These are phyloP conservation scores for Dioscorea alata DNA, from an alignment of 106 monocot species.

Conservation along the genomic window DNA sequence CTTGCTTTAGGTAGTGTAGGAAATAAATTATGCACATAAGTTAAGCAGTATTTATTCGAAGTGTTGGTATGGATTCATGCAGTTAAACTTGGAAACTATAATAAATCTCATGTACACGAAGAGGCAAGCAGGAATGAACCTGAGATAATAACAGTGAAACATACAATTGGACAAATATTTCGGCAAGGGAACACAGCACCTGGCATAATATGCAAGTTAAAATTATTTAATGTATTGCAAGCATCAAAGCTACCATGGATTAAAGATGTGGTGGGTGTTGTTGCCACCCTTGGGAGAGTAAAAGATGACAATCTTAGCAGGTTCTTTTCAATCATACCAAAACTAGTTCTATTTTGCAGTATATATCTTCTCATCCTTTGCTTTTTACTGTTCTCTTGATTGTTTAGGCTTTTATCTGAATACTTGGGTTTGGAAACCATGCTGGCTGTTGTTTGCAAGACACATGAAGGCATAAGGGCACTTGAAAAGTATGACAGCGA, in stretches of 20 bases:
- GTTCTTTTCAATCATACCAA: conserved; percentile 18
- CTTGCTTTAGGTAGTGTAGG: no score
- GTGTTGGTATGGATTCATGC: no score
- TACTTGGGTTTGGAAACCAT: conserved; percentile 80
- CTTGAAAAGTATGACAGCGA: conserved; percentile 69
- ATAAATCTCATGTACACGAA: background rate
- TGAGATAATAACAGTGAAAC: conserved; percentile 31
- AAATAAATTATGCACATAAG: no score
- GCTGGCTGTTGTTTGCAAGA: conserved; percentile 91
- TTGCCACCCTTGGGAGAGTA: conserved; percentile 73
- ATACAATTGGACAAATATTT: conserved; percentile 41
- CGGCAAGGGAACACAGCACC: conserved; percentile 57
- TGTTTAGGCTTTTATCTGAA: conserved; percentile 59
- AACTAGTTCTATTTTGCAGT: background rate
- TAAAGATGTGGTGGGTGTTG: conserved; percentile 75
- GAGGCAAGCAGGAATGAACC: conserved; percentile 15
- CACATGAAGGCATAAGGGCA: conserved; percentile 64
- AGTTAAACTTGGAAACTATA: no score
- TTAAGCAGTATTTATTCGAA: no score
- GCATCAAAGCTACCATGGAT: conserved; percentile 35
- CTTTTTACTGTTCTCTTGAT: background rate
- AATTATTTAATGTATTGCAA: conserved; percentile 26
- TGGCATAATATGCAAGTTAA: conserved; percentile 55
- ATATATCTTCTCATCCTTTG: background rate
- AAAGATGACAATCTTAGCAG: conserved; percentile 76